phyloP scores from a whole-genome alignment of 1,139 yeast genomes.

The Citeromyces hawaiiensis region DNA sequence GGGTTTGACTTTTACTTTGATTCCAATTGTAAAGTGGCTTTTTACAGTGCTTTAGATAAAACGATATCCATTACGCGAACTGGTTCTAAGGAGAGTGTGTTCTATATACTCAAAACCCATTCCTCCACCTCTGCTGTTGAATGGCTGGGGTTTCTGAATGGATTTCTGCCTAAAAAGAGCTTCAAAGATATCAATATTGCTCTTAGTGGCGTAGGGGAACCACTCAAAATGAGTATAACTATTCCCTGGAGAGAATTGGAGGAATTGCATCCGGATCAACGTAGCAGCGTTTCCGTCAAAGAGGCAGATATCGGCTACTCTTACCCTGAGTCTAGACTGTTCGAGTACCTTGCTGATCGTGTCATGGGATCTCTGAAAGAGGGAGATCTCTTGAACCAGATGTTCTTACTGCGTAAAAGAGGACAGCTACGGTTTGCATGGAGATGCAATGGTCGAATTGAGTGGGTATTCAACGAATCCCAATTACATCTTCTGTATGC shows the following conservation, averaged over 20 bases:
- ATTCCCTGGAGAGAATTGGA: constrained; percentile 1
- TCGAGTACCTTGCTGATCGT: constrained; percentile 15
- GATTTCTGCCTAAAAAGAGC: constrained; percentile 19
- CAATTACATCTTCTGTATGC: constrained; percentile 28
- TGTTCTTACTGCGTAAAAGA: constrained; percentile 2
- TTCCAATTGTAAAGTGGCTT: constrained; percentile 23
- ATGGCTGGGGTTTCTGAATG: constrained; percentile 53
- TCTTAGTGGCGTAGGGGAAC: not conserved
- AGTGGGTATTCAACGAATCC: constrained; percentile 53
- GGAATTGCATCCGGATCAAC: not conserved
- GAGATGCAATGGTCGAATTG: constrained; percentile 59
- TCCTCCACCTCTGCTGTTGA: constrained; percentile 37
- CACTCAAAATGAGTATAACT: not conserved
- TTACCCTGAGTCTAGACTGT: not conserved
- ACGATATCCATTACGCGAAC: constrained; percentile 40
- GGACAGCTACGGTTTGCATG: constrained; percentile 37
- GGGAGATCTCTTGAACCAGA: not conserved
- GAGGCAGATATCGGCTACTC: not conserved
- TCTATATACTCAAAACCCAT: constrained; percentile 43
- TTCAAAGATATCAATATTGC: not conserved
- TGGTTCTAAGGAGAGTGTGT: constrained; percentile 10
- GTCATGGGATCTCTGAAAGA: constrained; percentile 8
- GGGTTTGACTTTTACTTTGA: constrained; percentile 15
- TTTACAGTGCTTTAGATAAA: constrained; percentile 60
- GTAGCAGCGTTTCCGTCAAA: not conserved